These are phyloP conservation scores for Malassezia sp. DNA, from an alignment of 1,284 basidiomycete species.

Conservation along the genomic window DNA sequence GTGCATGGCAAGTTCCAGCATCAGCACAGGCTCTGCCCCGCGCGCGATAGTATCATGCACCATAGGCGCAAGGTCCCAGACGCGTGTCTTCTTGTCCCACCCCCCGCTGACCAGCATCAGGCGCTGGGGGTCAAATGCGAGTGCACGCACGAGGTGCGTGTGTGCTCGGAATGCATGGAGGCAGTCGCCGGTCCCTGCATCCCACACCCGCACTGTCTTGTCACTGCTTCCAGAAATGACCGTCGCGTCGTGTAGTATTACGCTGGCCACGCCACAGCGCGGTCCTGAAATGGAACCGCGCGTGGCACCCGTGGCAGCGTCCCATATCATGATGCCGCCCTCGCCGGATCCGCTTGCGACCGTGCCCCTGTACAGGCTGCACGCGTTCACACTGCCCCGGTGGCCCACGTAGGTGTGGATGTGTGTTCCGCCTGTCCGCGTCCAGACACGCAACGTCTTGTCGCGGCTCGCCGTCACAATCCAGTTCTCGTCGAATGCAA, in stretches of 20 bases:
- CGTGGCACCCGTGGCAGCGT: background rate
- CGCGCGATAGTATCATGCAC: background rate
- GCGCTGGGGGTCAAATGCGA: slow-evolving; percentile 4
- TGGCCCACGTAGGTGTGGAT: slow-evolving; percentile 1
- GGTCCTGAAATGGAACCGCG: background rate
- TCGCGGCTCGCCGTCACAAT: slow-evolving; percentile 15
- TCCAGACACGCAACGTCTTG: slow-evolving; percentile 13
- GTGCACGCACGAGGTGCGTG: slow-evolving; percentile 4
- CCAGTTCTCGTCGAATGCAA: background rate
- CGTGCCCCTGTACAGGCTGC: slow-evolving; percentile 1
- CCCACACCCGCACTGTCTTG: slow-evolving; percentile 3
- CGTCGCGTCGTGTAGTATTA: background rate
- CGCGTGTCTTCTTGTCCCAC: slow-evolving; percentile 7
- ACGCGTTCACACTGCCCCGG: slow-evolving; percentile 6
- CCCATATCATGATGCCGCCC: slow-evolving; percentile 6
- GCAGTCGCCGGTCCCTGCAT: background rate
- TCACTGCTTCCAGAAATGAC: slow-evolving; percentile 12
- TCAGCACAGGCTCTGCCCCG: background rate
- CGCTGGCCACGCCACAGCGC: slow-evolving; percentile 4
- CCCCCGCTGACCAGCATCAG: slow-evolving; percentile 9
- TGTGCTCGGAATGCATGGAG: slow-evolving; percentile 6
- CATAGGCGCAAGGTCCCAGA: slow-evolving; percentile 6
- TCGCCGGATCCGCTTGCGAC: slow-evolving; percentile 10
- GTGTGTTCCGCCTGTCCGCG: background rate
- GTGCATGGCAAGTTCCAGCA: slow-evolving; percentile 4